Evolutionary conservation across 176 grass and related monocot genomes (phyloP), one percentile per base, ranked within the genome.

Genomic region (Oryza officinalis): DNA sequence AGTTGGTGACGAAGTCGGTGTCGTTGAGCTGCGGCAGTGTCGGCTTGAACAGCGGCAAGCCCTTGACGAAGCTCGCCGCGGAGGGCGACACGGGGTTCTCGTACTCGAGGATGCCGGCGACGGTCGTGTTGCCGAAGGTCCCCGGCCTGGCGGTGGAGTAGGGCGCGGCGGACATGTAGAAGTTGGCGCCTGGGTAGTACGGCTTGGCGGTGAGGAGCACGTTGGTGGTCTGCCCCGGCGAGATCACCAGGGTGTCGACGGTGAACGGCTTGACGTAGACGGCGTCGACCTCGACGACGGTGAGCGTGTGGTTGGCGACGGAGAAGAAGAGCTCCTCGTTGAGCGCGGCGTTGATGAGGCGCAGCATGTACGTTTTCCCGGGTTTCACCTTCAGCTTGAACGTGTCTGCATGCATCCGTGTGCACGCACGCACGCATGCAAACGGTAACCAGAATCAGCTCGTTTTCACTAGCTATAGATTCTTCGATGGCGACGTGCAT

Each of bases 321-420:
- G 83, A 81, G 92, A 94, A 91, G 89, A 94, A 94, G 80, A 94
- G 92, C 73, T 94, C 89, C 18, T 84, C 86, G 71, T 94, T 94
- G 85, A 94, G 89, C 13, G 86, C 92, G 2, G 92, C 83, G 72
- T 91, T 94, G 84, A 94, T 85, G 70, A 94, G 80, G 45, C 92
- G 92, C 25, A 94, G 83, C 11, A 94, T 65, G 83, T 94, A 94
- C 44, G 83, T 91, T 27, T 89, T 94, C 23, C 88, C 83, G 5
- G 76, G 79, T 31, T 81, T 83, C 76, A 88, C 92, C 80, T 80
- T 88, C n/a, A 91, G 86, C 69, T 91, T 94, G 86, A 50, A 94
- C 44, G 81, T 86, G 81, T 91, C 89, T 94, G 81, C 33, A n/a
- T 30, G 28, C 66, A 20, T 59, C 2, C 65, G 27, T 79, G 74